phyloP scores from a whole-genome alignment of 352 stramenopile species.

The Phytophthora citricola region DNA sequence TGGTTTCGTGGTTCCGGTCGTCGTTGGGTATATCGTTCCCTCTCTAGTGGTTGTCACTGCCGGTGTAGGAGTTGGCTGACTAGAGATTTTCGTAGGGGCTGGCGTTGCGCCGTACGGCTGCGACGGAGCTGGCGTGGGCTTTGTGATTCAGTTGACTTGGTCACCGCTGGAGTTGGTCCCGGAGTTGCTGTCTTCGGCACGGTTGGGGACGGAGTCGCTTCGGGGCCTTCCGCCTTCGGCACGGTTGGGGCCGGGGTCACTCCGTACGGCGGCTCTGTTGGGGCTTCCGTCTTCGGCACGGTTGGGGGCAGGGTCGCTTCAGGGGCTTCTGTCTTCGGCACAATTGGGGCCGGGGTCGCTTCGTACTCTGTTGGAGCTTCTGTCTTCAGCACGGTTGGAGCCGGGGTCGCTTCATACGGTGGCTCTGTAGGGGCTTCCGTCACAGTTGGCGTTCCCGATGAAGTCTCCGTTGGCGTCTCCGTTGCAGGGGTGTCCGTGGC shows the following conservation, averaged over 20 bases:
- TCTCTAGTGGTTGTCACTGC: constrained; percentile 12
- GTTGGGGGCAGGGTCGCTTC: neutral
- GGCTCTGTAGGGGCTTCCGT: neutral
- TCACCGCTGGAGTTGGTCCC: constrained; percentile 1
- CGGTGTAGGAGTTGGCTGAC: constrained; percentile 11
- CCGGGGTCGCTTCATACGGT: neutral
- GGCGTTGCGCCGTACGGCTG: constrained; percentile 5
- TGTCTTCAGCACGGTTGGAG: neutral
- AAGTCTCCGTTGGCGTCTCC: neutral
- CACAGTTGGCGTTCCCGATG: neutral
- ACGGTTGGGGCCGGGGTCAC: neutral
- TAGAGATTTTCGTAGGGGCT: constrained; percentile 11
- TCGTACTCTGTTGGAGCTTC: neutral
- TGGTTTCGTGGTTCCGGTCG: constrained; percentile 5
- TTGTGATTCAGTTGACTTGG: neutral
- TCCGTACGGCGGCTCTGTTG: neutral
- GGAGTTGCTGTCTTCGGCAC: neutral
- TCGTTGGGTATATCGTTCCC: constrained; percentile 6
- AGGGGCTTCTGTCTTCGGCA: neutral
- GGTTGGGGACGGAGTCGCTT: neutral
- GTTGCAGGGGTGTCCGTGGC: neutral
- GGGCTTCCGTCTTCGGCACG: neutral
- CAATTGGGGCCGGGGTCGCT: neutral
- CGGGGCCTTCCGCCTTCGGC: neutral
- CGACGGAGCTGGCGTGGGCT: constrained; percentile 5